Evolutionary conservation across 2,329 filamentous ascomycete genomes (phyloP), one percentile per base, ranked within the genome.

Genomic region (Chrysoporthe deuterocubensis): DNA sequence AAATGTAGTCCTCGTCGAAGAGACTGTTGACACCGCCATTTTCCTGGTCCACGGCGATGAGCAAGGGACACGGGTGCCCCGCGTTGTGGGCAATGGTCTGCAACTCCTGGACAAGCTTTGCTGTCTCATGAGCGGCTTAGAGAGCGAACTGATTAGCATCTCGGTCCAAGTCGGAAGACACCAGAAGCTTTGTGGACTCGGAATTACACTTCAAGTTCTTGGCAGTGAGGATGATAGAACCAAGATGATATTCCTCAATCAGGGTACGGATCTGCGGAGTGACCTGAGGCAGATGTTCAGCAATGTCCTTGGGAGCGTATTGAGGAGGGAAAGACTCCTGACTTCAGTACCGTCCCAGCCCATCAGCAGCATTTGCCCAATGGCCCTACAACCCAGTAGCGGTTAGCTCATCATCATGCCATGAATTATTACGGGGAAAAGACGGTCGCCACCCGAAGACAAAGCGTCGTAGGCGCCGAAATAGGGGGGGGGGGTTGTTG

Each of bases 11-110:
- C 73, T 97, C 94, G 77, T 98, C 95, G 75, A 96, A 97, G 2
- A 98, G 86, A 80, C 93, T 97, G 81, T 97, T 98, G 78, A 97
- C 95, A 3, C 95, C 94, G 71, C 96, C 96, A 88, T 99, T 98
- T 78, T 99, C 96, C 77, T 99, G 96, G 76, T 98, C 96, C 48
- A 98, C 83, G 50, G 92, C 94, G 73, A 99, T 97, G 65, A 96
- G 84, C 21, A 99, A 82, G 2, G 96, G 96, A 2, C 95, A 90
- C 3, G 92, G 91, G 78, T 98, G 95, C 26, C 95, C 95, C 69
- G 95, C 91, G 79, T 96, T 87, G 76, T 93, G 92, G 48, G 96
- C 96, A 76, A 97, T 95, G 62, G 90, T 94, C 79, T 99, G 96
- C 57, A 99, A 84, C 75, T 98, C 94, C 75, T 96, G 91, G 42